Percentiles rank a stretch among this genome's conserved stretches.
These are phyloP conservation scores for Oxytropis ochrocephala DNA, from an alignment of 306 rosid genomes.

Conservation along the genomic window DNA sequence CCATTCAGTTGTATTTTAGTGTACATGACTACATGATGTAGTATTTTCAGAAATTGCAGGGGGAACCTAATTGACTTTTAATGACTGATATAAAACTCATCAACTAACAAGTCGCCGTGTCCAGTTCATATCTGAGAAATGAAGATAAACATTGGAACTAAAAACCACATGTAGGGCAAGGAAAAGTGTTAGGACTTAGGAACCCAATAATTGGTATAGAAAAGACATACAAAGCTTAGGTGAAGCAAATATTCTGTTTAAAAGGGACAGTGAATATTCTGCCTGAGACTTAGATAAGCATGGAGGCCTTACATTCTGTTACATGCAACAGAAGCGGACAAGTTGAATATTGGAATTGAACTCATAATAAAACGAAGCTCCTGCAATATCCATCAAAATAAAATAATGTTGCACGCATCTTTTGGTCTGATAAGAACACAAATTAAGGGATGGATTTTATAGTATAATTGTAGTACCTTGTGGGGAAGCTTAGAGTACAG, in stretches of 20 bases:
- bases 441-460: background rate
- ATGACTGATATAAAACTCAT: background rate
- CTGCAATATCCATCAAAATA: conserved; percentile 45
- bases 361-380: conserved; percentile 88
- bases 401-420: background rate
- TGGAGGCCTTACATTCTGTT: conserved; percentile 60
- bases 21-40: background rate
- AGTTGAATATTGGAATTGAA: conserved; percentile 83
- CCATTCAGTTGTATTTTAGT: background rate
- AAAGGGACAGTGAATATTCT: background rate
- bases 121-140: background rate
- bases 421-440: background rate
- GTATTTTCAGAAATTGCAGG: background rate
- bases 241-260: background rate
- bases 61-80: background rate
- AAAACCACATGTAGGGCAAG: background rate
- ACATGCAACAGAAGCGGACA: conserved; percentile 85
- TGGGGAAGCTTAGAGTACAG: conserved; percentile 95
- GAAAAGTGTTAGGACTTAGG: background rate
- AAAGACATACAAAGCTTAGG: background rate
- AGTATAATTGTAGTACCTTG: conserved; percentile 50
- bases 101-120: background rate
- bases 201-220: too few species aligned
- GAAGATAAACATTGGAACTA: background rate
- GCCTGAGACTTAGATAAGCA: background rate